A percentile compares a stretch with the other conserved stretches of the same genome.
These are phyloP conservation scores for Microcyclospora tardicrescens DNA, from an alignment of 2,329 filamentous ascomycete species.

Conservation along the genomic window DNA sequence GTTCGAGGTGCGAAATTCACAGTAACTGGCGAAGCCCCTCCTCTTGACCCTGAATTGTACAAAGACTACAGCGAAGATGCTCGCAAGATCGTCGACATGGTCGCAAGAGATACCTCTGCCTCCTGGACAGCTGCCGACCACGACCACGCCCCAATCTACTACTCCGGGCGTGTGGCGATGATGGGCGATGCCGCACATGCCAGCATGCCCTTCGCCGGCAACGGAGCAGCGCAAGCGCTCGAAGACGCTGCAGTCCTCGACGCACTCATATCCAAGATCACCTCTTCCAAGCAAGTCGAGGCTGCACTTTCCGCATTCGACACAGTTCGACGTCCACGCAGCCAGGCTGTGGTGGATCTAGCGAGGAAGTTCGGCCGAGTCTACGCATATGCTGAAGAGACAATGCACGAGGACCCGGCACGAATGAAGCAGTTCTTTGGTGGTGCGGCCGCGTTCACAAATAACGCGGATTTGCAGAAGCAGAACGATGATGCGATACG, in stretches of 20 bases:
- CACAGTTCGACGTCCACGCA: conserved; percentile 14
- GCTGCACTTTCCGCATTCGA: conserved; percentile 19
- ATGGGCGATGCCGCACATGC: conserved; percentile 30
- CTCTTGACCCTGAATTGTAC: conserved; percentile 14
- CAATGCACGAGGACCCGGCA: conserved; percentile 17
- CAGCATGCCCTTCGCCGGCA: conserved; percentile 25
- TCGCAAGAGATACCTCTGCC: conserved; percentile 15
- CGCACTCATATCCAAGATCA: conserved; percentile 16
- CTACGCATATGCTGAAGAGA: conserved; percentile 18
- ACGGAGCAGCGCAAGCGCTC: conserved; percentile 26
- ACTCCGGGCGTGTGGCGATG: conserved; percentile 18
- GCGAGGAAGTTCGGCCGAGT: conserved; percentile 19
- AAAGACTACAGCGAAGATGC: conserved; percentile 18
- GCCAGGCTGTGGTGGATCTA: conserved; percentile 19
- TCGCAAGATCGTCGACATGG: conserved; percentile 15
- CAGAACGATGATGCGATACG: conserved; percentile 20
- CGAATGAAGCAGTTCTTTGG: conserved; percentile 20
- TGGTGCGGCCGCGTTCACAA: conserved; percentile 19
- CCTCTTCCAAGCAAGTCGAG: conserved; percentile 7
- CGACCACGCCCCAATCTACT: conserved; percentile 23
- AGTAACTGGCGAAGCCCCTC: conserved; percentile 7
- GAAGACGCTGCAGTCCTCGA: conserved; percentile 26
- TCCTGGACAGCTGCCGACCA: conserved; percentile 22
- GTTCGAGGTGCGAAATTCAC: conserved; percentile 15
- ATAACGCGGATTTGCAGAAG: conserved; percentile 18